Conservation (phyloP, 257 asterid species). For the Hygrophila difformis region DNA sequence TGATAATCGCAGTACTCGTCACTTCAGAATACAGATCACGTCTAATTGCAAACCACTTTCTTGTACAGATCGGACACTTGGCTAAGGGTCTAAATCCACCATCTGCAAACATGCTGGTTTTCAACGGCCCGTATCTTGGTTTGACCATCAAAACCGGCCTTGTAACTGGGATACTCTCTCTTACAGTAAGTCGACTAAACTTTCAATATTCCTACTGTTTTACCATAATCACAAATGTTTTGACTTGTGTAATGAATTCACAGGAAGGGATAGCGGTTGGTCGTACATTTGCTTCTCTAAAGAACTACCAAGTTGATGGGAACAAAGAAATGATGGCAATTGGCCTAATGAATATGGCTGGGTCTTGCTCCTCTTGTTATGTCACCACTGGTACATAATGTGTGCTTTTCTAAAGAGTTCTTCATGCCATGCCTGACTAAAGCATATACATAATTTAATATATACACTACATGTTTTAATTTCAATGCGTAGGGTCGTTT, state of each 20-base stretch:
- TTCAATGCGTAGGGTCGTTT: constrained; percentile 63
- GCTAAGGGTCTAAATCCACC: constrained; percentile 88
- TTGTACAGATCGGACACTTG: constrained; percentile 69
- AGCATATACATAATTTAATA: no score
- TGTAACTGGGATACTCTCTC: constrained; percentile 78
- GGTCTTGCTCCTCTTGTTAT: constrained; percentile 88
- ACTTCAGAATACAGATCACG: neutral
- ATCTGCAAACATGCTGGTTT: constrained; percentile 66
- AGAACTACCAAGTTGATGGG: constrained; percentile 93
- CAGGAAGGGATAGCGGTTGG: constrained; percentile 99
- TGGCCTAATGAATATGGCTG: constrained; percentile 98
- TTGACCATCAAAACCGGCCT: constrained; percentile 81
- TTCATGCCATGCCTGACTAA: neutral
- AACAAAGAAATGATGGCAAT: constrained; percentile 99
- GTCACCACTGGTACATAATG: constrained; percentile 76
- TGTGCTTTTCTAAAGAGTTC: neutral
- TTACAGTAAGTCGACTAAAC: constrained; percentile 79
- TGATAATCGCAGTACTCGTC: neutral
- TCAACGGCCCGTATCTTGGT: constrained; percentile 48
- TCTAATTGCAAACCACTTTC: constrained; percentile 3
- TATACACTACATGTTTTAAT: neutral
- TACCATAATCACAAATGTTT: no score
- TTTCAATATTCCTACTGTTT: no score
- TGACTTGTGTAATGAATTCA: no score
- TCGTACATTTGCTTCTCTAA: constrained; percentile 75